phyloP scores from a whole-genome alignment of 108 stramenopile genomes.

The Skeletonema grethae region DNA sequence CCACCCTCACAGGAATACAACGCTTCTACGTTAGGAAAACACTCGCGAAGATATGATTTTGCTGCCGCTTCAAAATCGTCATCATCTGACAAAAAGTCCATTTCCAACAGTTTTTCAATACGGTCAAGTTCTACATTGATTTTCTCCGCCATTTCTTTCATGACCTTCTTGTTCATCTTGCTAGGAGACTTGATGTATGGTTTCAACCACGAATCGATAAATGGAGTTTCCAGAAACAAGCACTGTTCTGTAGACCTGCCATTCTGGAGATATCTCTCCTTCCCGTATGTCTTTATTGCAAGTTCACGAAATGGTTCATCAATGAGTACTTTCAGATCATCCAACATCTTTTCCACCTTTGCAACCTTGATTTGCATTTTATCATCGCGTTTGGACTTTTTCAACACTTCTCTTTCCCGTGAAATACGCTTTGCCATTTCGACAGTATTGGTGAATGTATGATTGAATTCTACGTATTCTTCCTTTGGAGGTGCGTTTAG shows the following conservation, averaged over 20 bases:
- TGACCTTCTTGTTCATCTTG: slow-evolving; percentile 26
- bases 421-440: neutral
- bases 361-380: slow-evolving; percentile 7
- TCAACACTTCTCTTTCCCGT: neutral
- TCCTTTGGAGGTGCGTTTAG: slow-evolving; percentile 7
- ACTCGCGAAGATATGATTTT: neutral
- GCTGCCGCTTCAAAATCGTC: slow-evolving; percentile 5
- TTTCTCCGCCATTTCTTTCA: slow-evolving; percentile 13
- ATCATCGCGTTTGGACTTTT: slow-evolving; percentile 1
- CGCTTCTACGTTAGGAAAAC: neutral
- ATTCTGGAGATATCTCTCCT: neutral
- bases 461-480: slow-evolving; percentile 12
- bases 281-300: neutral
- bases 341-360: slow-evolving; percentile 16
- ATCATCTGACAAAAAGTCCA: slow-evolving; percentile 10
- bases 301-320: slow-evolving; percentile 16
- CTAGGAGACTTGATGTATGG: slow-evolving; percentile 25
- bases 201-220: slow-evolving; percentile 8
- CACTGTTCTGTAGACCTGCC: slow-evolving; percentile 3
- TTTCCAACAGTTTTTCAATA: neutral
- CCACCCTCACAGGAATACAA: neutral
- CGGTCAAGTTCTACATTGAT: slow-evolving; percentile 9
- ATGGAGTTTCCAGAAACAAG: neutral
- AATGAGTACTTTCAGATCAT: slow-evolving; percentile 10
- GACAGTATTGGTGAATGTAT: neutral